Evolutionary conservation across 306 rosid species (phyloP), one percentile per base, ranked within the genome.

Genomic region (Malus sylvestris): DNA sequence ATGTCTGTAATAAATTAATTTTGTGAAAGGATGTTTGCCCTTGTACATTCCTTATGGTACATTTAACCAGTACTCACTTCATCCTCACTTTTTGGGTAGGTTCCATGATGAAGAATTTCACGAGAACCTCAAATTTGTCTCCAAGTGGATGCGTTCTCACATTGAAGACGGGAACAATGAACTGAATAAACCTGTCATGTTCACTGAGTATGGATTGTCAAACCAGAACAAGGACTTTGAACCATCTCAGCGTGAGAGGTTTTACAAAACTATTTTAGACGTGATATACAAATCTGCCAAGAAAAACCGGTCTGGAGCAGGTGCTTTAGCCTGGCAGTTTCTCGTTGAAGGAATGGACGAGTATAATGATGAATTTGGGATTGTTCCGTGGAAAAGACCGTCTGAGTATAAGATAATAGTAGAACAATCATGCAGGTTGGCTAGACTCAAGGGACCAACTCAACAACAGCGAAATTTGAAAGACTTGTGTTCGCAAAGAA

Each of bases 91-190:
- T 44, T 53, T 65, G 40, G n/a, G 44, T 63, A 95, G 99, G 99
- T 89, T 95, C 67, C 85, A 83, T 40, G 82, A 76, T 27, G 80
- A 83, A 74, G 86, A 66, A 19, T 82, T 89, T 70, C 97, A 92
- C 71, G 89, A 78, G 32, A 84, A 86, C 52, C 87, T 96, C 68
- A 82, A 83, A 73, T 96, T 87, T 72, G 88, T 96, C 12, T 79
- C 88, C 46, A 91, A 96, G 86, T 96, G 99, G 99, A 91, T 89
- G 97, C 81, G 52, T 65, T 92, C 99, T 63, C 99, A 96, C 88
- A 96, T 96, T 53, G 96, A 92, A 81, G 99, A 96, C 63, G 93
- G 99, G 53, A 88, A 91, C 76, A 89, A 71, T 75, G 88, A 81
- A 67, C 81, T 96, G 86, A 86, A 85, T 38, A 96, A 85, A 81